Evolutionary conservation across 225 moss, liverwort and hornwort genomes (phyloP).

Genomic region (Thuidium tamariscinum): DNA sequence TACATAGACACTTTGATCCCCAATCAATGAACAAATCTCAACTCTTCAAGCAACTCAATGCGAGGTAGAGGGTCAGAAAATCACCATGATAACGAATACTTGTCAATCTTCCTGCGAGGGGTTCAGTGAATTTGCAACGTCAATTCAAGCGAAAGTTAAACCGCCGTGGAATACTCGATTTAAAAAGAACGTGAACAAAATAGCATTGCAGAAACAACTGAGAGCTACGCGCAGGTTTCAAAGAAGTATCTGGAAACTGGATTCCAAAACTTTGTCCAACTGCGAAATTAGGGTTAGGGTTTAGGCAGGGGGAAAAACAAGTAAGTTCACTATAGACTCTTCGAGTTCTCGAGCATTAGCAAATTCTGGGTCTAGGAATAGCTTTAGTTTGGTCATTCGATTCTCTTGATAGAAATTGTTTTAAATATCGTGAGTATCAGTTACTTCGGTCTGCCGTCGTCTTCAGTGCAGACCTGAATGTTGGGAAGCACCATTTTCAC

Average conservation of each 20-base stretch:
- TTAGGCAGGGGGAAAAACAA: neutral
- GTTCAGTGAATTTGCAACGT: neutral
- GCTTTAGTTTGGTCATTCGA: neutral
- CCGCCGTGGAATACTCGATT: neutral
- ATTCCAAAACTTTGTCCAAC: neutral
- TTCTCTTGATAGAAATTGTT: neutral
- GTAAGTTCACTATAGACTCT: neutral
- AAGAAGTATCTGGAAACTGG: neutral
- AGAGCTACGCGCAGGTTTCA: neutral
- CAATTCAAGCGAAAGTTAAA: neutral
- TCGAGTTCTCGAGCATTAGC: neutral
- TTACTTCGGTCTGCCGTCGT: neutral
- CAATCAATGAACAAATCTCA: neutral
- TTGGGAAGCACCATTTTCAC: neutral
- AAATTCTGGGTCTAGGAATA: neutral
- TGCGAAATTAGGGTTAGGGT: constrained; percentile 20
- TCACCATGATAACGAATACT: constrained; percentile 9
- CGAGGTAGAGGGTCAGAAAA: neutral
- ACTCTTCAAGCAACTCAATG: neutral
- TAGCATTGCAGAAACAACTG: neutral
- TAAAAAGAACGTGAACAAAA: neutral
- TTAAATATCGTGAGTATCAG: neutral
- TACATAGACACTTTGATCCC: neutral
- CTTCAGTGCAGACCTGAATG: neutral
- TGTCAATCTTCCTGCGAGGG: neutral